phyloP scores from a whole-genome alignment of 192 early-diverging fungal genomes.

The Linnemannia elongata region DNA sequence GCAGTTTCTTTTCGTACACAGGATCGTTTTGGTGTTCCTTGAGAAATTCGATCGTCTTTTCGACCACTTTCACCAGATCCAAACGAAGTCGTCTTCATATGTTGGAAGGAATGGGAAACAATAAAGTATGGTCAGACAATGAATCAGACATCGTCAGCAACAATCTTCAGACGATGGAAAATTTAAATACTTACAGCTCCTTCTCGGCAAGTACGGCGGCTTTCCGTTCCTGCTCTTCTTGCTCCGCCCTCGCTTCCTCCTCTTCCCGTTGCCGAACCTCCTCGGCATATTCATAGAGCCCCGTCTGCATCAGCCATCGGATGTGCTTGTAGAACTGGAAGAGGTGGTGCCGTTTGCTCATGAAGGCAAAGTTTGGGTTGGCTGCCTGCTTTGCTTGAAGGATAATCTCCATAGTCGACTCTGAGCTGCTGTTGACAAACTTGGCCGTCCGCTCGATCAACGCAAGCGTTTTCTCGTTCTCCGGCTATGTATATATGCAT shows the following conservation, averaged over 20 bases:
- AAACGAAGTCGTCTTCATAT: constrained; percentile 15
- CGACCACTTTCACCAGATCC: constrained; percentile 41
- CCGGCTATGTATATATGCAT: constrained; percentile 57
- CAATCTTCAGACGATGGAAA: not conserved
- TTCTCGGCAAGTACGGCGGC: not conserved
- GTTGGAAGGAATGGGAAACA: not conserved
- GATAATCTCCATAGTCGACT: constrained; percentile 77
- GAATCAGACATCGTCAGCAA: not conserved
- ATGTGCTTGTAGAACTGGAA: constrained; percentile 83
- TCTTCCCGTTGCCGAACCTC: constrained; percentile 32
- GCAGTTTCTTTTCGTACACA: constrained; percentile 23
- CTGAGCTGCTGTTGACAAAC: constrained; percentile 69
- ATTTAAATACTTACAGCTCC: constrained; percentile 8
- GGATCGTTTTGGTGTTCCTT: not conserved
- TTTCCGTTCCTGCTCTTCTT: constrained; percentile 25
- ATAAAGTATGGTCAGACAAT: not conserved
- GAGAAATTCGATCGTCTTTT: constrained; percentile 38
- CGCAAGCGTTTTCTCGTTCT: constrained; percentile 67
- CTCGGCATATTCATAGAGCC: constrained; percentile 68
- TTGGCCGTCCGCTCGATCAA: constrained; percentile 80
- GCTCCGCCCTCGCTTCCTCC: constrained; percentile 37
- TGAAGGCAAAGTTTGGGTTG: constrained; percentile 80
- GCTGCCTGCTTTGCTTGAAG: constrained; percentile 82
- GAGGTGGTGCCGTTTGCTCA: constrained; percentile 67
- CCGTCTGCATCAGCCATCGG: constrained; percentile 70